Evolutionary conservation across 2,329 filamentous ascomycete species (phyloP).

Genomic region (Aspergillus alliaceus): DNA sequence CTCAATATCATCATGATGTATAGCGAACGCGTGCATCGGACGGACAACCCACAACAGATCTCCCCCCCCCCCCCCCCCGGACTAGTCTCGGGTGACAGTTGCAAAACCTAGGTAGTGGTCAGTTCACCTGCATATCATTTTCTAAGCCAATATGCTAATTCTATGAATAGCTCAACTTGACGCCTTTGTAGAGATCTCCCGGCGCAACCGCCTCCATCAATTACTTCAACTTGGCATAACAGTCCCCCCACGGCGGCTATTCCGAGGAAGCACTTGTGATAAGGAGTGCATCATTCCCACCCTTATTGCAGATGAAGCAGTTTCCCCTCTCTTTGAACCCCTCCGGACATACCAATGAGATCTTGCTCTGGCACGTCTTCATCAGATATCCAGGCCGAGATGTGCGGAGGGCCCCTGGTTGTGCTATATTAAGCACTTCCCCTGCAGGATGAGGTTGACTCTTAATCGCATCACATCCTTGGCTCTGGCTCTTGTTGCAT

Average conservation of each 20-base stretch:
- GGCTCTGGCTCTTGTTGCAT: background rate
- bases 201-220: background rate
- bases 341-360: background rate
- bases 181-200: background rate
- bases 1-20: background rate
- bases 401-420: background rate
- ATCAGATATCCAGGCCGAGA: background rate
- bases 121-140: background rate
- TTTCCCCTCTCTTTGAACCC: background rate
- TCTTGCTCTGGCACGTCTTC: background rate
- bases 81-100: background rate
- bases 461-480: background rate
- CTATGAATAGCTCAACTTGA: background rate
- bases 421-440: background rate
- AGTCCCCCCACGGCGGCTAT: background rate
- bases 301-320: background rate
- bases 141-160: background rate
- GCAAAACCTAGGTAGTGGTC: background rate
- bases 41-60: background rate
- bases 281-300: background rate
- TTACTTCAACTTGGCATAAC: background rate
- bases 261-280: background rate
- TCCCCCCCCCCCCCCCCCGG: background rate
- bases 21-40: background rate
- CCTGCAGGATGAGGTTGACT: background rate